Evolutionary conservation across 2,329 filamentous ascomycete species (phyloP).

Genomic region (Aureobasidium melanogenum): DNA sequence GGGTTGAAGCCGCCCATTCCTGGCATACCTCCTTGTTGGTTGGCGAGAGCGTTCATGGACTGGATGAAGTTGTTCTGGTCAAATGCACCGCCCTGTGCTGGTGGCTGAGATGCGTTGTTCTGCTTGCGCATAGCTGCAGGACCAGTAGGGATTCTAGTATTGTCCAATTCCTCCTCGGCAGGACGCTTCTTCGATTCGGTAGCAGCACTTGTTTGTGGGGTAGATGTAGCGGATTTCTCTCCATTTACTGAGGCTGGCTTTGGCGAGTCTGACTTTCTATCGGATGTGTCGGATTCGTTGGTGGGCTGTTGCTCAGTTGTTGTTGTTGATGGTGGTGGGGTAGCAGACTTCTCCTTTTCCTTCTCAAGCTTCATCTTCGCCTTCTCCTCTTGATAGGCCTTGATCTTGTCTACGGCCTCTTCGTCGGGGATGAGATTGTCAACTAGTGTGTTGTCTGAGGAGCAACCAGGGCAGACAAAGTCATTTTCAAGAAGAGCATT

Average conservation of each 20-base stretch:
- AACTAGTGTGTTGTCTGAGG: constrained; percentile 82
- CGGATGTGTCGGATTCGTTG: constrained; percentile 3
- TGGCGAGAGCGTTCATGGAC: constrained; percentile 33
- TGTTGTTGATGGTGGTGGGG: constrained; percentile 29
- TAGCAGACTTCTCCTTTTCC: constrained; percentile 32
- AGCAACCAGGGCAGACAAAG: constrained; percentile 88
- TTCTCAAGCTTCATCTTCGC: constrained; percentile 35
- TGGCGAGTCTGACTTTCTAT: constrained; percentile 13
- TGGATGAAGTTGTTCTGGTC: constrained; percentile 34
- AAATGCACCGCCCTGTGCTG: constrained; percentile 20
- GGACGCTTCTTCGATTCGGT: constrained; percentile 63
- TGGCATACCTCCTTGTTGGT: constrained; percentile 23
- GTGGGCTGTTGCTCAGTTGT: constrained; percentile 19
- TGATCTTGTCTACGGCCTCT: constrained; percentile 79
- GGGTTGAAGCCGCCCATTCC: constrained; percentile 20
- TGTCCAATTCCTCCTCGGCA: constrained; percentile 58
- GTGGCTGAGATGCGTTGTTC: constrained; percentile 14
- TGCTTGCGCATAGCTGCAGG: constrained; percentile 39
- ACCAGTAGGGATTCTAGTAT: constrained; percentile 33
- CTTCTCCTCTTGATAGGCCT: constrained; percentile 57
- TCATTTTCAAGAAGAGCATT: constrained; percentile 98
- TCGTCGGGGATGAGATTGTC: constrained; percentile 81
- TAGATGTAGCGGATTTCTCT: constrained; percentile 2
- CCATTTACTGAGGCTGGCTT: constrained; percentile 16
- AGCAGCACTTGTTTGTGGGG: constrained; percentile 15